Conservation (phyloP, 768 basidiomycete genomes). For the Russula sp. region DNA sequence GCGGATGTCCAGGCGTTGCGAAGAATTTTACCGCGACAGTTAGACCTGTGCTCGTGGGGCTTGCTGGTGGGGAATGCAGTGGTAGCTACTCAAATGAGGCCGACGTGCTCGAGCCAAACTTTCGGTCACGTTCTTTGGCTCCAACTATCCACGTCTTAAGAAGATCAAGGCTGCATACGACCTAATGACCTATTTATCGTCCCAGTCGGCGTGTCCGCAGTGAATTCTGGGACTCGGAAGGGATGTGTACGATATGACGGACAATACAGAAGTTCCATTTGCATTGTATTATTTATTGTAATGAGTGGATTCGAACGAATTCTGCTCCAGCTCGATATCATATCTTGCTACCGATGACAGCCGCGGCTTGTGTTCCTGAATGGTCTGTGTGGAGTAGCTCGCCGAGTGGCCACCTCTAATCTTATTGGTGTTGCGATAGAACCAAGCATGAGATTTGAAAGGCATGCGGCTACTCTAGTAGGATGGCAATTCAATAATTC, state of each 20-base stretch:
- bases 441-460: too few relatives aligned
- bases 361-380: too few relatives aligned
- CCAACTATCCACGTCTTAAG: conserved; percentile 37
- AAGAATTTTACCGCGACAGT: conserved; percentile 32
- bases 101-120: conserved; percentile 36
- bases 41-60: conserved; percentile 34
- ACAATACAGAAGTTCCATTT: background rate
- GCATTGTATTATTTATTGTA: too few relatives aligned
- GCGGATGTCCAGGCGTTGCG: conserved; percentile 31
- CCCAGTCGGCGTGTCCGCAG: conserved; percentile 36
- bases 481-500: too few relatives aligned
- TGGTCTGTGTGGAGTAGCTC: too few relatives aligned
- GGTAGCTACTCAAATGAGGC: conserved; percentile 41
- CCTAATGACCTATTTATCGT: conserved; percentile 38
- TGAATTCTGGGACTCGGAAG: conserved; percentile 37
- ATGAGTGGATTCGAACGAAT: too few relatives aligned
- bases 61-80: conserved; percentile 34
- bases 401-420: too few relatives aligned
- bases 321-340: too few relatives aligned
- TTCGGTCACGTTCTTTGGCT: conserved; percentile 39
- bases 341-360: too few relatives aligned
- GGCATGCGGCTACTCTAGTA: too few relatives aligned
- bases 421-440: too few relatives aligned
- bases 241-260: conserved; percentile 31
- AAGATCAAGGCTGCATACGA: conserved; percentile 38